Conservation (phyloP, 306 rosid species). For the Lathyrus oleraceus region DNA sequence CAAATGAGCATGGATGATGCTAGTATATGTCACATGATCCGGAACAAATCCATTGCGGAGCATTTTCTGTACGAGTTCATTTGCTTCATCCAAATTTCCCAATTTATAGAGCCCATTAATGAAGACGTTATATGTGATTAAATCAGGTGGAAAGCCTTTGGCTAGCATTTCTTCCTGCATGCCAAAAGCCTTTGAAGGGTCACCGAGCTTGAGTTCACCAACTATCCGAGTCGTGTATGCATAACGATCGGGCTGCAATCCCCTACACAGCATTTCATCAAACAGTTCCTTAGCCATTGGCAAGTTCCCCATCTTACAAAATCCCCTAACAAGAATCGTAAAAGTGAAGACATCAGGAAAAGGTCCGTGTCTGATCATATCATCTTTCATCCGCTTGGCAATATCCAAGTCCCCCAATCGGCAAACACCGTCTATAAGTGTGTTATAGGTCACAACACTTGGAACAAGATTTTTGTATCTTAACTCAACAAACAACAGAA, state of each 20-base stretch:
- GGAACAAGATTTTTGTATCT: constrained; percentile 47
- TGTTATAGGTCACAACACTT: constrained; percentile 65
- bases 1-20: constrained; percentile 71
- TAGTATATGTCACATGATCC: constrained; percentile 72
- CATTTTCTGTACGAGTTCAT: constrained; percentile 55
- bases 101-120: constrained; percentile 60
- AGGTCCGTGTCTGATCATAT: constrained; percentile 60
- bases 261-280: constrained; percentile 66
- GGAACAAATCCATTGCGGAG: constrained; percentile 53
- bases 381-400: constrained; percentile 56
- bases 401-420: constrained; percentile 66
- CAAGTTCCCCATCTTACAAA: constrained; percentile 57
- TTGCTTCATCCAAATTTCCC: constrained; percentile 61
- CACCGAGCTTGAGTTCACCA: constrained; percentile 69
- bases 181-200: constrained; percentile 54
- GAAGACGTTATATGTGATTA: constrained; percentile 64
- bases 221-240: constrained; percentile 66
- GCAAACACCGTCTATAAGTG: constrained; percentile 73
- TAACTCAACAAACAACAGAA: constrained; percentile 59
- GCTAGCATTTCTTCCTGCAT: constrained; percentile 79
- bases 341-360: constrained; percentile 67
- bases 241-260: constrained; percentile 64
- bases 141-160: constrained; percentile 66
- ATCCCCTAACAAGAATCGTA: constrained; percentile 70
- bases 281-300: constrained; percentile 63